These are phyloP conservation scores for Diaporthe citriasiana DNA, from an alignment of 2,329 filamentous ascomycete genomes.

Conservation along the genomic window DNA sequence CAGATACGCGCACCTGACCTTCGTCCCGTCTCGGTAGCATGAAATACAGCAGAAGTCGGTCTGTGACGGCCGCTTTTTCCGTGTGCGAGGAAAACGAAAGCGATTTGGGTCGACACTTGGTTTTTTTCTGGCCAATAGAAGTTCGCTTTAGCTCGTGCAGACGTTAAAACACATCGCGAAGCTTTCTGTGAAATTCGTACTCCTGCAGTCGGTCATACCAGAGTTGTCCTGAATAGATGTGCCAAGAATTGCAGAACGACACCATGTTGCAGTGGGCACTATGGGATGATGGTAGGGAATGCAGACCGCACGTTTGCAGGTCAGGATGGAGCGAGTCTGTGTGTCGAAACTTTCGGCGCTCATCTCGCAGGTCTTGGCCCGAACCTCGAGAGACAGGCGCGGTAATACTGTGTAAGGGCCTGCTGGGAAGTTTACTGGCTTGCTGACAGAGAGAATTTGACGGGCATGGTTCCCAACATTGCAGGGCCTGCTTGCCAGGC, in stretches of 20 bases:
- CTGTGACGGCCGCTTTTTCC: background rate
- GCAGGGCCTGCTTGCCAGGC: background rate
- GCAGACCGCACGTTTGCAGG: conserved; percentile 37
- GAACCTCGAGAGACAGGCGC: conserved; percentile 23
- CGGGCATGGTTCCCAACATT: background rate
- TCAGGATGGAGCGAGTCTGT: conserved; percentile 19
- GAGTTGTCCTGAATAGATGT: conserved; percentile 5
- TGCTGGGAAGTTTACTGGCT: background rate
- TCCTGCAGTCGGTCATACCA: background rate
- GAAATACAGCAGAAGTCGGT: conserved; percentile 20
- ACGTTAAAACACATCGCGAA: background rate
- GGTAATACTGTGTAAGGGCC: background rate
- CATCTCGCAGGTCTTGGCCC: conserved; percentile 20
- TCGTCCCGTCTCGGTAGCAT: conserved; percentile 34
- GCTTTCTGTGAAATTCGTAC: conserved; percentile 4
- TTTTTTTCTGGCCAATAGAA: conserved; percentile 6
- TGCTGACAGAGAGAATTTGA: background rate
- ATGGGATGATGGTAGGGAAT: conserved; percentile 30
- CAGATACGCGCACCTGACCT: conserved; percentile 37
- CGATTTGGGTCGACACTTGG: background rate
- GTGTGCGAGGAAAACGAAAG: background rate
- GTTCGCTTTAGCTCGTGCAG: background rate
- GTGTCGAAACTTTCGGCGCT: conserved; percentile 25
- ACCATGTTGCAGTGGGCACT: conserved; percentile 31
- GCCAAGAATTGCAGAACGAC: conserved; percentile 32